A percentile compares a stretch with the other conserved stretches of the same genome.
Conservation (phyloP, 768 basidiomycete species). For the Collybia mongolica region DNA sequence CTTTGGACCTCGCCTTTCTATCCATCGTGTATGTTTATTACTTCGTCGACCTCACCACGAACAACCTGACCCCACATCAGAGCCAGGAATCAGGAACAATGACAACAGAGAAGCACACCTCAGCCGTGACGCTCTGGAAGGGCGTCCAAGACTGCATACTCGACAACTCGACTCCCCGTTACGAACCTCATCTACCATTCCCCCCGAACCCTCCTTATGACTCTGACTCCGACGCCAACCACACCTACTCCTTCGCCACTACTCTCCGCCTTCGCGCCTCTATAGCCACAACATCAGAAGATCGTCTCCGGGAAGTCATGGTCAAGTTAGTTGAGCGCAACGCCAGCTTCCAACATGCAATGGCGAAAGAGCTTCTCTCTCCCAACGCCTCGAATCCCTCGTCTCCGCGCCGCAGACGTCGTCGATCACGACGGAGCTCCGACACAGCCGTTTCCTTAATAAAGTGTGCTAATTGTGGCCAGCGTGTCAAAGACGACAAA, state of each 20-base stretch:
- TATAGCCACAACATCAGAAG: conserved; percentile 34
- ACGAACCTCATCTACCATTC: background rate
- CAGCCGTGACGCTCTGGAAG: background rate
- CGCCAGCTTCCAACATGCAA: conserved; percentile 34
- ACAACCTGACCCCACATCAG: too few species aligned
- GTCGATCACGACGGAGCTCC: conserved; percentile 11
- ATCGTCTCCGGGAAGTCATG: conserved; percentile 37
- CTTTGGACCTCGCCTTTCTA: too few species aligned
- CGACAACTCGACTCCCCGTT: background rate
- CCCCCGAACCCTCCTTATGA: background rate
- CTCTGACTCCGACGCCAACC: conserved; percentile 5
- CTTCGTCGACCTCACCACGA: too few species aligned
- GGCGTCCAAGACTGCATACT: background rate
- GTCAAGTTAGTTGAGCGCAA: conserved; percentile 33
- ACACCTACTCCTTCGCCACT: conserved; percentile 7
- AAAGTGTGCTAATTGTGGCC: conserved; percentile 19
- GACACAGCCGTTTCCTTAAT: conserved; percentile 4
- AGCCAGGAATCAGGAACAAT: too few species aligned
- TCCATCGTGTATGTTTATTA: too few species aligned
- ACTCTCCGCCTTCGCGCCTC: conserved; percentile 27
- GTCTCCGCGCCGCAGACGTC: conserved; percentile 11
- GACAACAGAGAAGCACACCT: background rate
- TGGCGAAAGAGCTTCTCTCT: conserved; percentile 34
- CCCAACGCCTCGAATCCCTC: conserved; percentile 3
- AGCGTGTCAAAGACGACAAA: conserved; percentile 5